Base-by-base conservation (phyloP, 2,329 filamentous ascomycete species). In the Penicillium aurantiogriseum region DNA sequence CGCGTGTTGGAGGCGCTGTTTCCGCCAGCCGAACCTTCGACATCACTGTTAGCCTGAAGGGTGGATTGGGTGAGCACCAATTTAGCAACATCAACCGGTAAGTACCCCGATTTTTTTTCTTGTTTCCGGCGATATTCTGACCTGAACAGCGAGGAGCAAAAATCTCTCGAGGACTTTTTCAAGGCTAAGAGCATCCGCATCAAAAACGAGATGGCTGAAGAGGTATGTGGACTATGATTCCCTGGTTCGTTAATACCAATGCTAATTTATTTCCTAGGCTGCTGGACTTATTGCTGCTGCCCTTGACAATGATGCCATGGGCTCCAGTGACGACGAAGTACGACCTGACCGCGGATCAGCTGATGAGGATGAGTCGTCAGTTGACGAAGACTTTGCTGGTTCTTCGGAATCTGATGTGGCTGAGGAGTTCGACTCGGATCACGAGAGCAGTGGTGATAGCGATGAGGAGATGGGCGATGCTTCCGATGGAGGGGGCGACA, bases 131-230 rank as follows among this genome's bases (percentile, higher is more conserved):
- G 17, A 27, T 17, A 49, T 56, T 69, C 64, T 73, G 61, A 70
- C 61, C 38, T 43, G 17, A 36, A 57, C 54, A 83, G 83, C 67
- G 94, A 99, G 79, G 94, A 99, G 74, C 91, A 97, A 76, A 90
- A 94, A 77, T 90, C 91, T 7, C 85, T 99, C n/a, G 94, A 99
- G 76, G 88, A 89, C 66, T 99, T 99, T 80, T 97, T 99, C 85
- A 94, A 95, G 77, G 85, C 91, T 66, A 97, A 97, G 82, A 90
- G 88, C 60, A 84, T 99, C 70, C 90, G 93, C 54, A 92, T 95
- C 56, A 97, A 97, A 87, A 99, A 99, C 75, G 94, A 99, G 78
- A 97, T 99, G 80, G 89, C 95, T 61, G 94, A 97, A 73, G 94
- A 99, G 67, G 89, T 91, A 73, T 87, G 89, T 73, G 65, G 56